Percentiles rank a stretch among this genome's conserved stretches.
These are phyloP conservation scores for Brassica hybrid DNA, from an alignment of 441 rosid species.

Conservation along the genomic window DNA sequence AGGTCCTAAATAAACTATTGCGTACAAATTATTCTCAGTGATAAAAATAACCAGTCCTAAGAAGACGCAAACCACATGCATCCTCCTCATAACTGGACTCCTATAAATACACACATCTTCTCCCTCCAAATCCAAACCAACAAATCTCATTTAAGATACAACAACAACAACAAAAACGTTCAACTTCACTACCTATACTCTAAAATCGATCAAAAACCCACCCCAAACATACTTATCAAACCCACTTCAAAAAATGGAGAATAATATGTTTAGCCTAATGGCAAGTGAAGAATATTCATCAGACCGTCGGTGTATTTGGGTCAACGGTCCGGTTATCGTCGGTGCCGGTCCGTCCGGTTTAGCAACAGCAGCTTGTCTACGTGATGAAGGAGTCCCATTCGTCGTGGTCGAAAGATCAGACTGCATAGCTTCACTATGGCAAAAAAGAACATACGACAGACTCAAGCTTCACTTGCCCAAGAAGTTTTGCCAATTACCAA, in stretches of 20 bases:
- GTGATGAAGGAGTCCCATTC: slow-evolving; percentile 64
- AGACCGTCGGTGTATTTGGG: slow-evolving; percentile 56
- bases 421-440: slow-evolving; percentile 84
- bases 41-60: slow-evolving; percentile 24
- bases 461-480: slow-evolving; percentile 81
- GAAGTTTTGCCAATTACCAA: slow-evolving; percentile 76
- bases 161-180: slow-evolving; percentile 3
- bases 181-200: neutral
- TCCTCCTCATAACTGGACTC: neutral
- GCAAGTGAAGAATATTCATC: slow-evolving; percentile 47
- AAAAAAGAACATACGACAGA: slow-evolving; percentile 69
- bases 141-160: slow-evolving; percentile 27
- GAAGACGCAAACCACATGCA: slow-evolving; percentile 36
- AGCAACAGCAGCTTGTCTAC: slow-evolving; percentile 76
- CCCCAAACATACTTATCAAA: neutral
- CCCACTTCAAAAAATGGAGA: slow-evolving; percentile 21
- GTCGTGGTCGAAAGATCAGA: slow-evolving; percentile 69
- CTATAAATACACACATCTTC: slow-evolving; percentile 31
- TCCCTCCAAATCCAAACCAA: slow-evolving; percentile 41
- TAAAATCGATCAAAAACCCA: neutral
- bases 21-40: slow-evolving; percentile 21
- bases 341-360: slow-evolving; percentile 89
- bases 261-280: slow-evolving; percentile 25
- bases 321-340: slow-evolving; percentile 71
- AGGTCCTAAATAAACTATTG: slow-evolving; percentile 30